A percentile compares a stretch with the other conserved stretches of the same genome.
Evolutionary conservation across 805 yeast genomes (phyloP).

Genomic region (Metschnikowia hibisci): DNA sequence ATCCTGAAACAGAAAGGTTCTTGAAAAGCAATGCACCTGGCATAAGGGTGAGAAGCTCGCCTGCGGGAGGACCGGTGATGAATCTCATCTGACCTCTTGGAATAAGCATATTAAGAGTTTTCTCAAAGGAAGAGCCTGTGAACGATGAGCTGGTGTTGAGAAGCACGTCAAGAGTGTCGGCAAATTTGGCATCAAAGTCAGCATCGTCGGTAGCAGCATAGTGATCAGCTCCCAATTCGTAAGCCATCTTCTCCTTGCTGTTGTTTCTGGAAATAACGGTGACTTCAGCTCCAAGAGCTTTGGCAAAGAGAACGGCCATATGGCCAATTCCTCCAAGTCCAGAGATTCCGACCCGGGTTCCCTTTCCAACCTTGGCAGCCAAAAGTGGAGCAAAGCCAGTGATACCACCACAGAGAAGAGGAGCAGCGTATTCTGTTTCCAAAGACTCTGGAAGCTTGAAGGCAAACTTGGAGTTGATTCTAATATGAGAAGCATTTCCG

Average conservation of each 20-base stretch:
- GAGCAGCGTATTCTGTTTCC: slow-evolving; percentile 8
- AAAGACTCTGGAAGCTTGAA: slow-evolving; percentile 12
- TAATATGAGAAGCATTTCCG: slow-evolving; percentile 10
- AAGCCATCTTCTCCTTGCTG: slow-evolving; percentile 48
- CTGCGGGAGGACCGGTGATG: slow-evolving; percentile 12
- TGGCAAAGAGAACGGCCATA: slow-evolving; percentile 54
- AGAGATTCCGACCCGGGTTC: slow-evolving; percentile 49
- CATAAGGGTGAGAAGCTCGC: slow-evolving; percentile 4
- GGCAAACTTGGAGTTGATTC: slow-evolving; percentile 9
- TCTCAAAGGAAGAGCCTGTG: slow-evolving; percentile 13
- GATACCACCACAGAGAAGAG: slow-evolving; percentile 16
- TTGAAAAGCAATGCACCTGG: slow-evolving; percentile 7
- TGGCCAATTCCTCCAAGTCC: slow-evolving; percentile 69
- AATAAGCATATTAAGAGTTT: slow-evolving; percentile 5
- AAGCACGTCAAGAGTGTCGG: slow-evolving; percentile 8
- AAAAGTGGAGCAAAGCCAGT: slow-evolving; percentile 13
- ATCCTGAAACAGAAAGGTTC: slow-evolving; percentile 7
- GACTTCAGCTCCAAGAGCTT: slow-evolving; percentile 60
- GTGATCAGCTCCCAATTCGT: slow-evolving; percentile 50
- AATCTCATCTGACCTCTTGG: slow-evolving; percentile 10
- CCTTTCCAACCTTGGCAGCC: slow-evolving; percentile 8
- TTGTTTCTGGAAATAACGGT: slow-evolving; percentile 49
- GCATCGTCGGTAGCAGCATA: slow-evolving; percentile 12
- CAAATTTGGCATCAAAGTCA: slow-evolving; percentile 17
- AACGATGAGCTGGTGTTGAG: slow-evolving; percentile 12